Evolutionary conservation across 371 early-diverging fungal genomes (phyloP), one percentile per base, ranked within the genome.

Genomic region (Mortierella sp.): DNA sequence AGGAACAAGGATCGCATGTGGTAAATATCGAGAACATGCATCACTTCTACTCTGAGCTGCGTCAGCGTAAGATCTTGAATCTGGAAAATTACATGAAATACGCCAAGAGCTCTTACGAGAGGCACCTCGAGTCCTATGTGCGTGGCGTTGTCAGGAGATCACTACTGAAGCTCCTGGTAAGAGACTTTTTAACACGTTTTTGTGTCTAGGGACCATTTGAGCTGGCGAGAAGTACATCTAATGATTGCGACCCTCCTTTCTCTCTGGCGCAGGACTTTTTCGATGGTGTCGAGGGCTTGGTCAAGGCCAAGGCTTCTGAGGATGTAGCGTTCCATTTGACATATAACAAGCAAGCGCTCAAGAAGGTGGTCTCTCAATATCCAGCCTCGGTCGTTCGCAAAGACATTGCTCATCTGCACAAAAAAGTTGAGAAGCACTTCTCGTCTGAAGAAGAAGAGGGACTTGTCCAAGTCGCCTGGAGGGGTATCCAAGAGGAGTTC

Each of bases 391-490:
- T 91, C 84, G 87, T 95, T 48, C 89, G 89, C 54, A 94, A 93
- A 71, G 87, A 90, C 14, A 71, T 98, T 43, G 92, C 93, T 59
- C 82, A 84, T 18, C 80, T 96, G 14, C 95, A 95, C 71, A 94
- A 93, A 61, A 89, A 95, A 43, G 96, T 97, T 2, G 95, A 96
- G 53, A 96, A 96, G 71, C 97, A 96, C 78, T 96, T 93, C 71
- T 83, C 91, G 2, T 76, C 78, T 8, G 73, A 72, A 2, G 94
- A 93, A 34, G 93, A 93, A 66, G 94, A 90, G 42, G 89, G 91
- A 0, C 74, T 98, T 26, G 66, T 94, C 5, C 93, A 92, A 66
- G 93, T 96, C 2, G 93, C 97, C 1, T 97, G 98, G 97, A 85
- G 93, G 50, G 91, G 91, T 12, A 94, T 96, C 43, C 93, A 95